A percentile compares a stretch with the other conserved stretches of the same genome.
phyloP scores from a whole-genome alignment of 495 filamentous ascomycete species.

The Aspergillus steynii region DNA sequence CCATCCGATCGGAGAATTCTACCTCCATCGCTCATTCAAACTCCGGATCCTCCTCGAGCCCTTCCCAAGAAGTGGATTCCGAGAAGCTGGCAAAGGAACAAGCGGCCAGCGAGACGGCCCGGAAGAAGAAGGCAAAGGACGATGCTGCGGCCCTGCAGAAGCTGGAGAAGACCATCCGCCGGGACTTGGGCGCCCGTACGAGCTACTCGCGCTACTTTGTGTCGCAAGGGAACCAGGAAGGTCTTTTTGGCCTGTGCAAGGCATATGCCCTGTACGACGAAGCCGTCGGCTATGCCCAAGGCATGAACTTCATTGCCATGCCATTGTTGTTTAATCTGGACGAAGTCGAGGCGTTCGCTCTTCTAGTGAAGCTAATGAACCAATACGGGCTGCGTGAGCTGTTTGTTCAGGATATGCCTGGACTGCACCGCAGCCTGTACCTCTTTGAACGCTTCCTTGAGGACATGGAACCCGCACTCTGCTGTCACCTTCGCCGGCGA shows the following conservation, averaged over 20 bases:
- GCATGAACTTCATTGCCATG: constrained; percentile 98
- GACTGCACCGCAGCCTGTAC: constrained; percentile 88
- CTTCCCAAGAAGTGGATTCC: constrained; percentile 60
- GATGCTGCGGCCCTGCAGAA: constrained; percentile 70
- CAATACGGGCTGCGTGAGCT: constrained; percentile 91
- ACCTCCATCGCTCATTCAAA: constrained; percentile 59
- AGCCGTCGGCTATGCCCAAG: constrained; percentile 93
- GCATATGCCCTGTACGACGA: constrained; percentile 97
- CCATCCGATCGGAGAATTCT: constrained; percentile 79
- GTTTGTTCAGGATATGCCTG: constrained; percentile 95
- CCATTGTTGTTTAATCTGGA: constrained; percentile 98
- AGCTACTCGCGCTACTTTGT: constrained; percentile 94
- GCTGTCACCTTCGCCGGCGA: constrained; percentile 88
- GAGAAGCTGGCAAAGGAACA: constrained; percentile 69
- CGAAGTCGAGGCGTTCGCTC: constrained; percentile 93
- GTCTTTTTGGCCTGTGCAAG: constrained; percentile 93
- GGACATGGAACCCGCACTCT: constrained; percentile 89
- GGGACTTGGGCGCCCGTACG: constrained; percentile 87
- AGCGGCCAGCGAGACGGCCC: constrained; percentile 61
- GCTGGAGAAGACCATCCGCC: constrained; percentile 87
- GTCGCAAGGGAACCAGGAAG: constrained; percentile 87
- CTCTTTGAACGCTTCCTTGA: constrained; percentile 95
- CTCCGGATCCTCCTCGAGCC: constrained; percentile 59
- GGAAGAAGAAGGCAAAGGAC: constrained; percentile 73
- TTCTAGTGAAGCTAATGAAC: constrained; percentile 94